phyloP scores from a whole-genome alignment of 2,329 filamentous ascomycete species.

The Rhynchosporium secalis region DNA sequence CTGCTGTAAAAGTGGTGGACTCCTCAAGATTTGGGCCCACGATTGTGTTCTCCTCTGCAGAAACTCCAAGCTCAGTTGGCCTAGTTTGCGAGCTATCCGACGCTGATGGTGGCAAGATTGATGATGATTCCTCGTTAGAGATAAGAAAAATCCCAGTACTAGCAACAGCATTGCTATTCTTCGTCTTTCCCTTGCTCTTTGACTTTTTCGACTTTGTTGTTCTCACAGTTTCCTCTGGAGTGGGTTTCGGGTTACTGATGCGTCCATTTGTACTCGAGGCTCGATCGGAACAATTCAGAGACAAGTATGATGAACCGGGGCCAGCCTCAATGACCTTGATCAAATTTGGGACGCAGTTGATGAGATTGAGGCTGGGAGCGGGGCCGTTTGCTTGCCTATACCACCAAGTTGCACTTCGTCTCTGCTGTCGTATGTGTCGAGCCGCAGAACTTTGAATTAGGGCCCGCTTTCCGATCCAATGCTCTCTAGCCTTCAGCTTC shows the following conservation, averaged over 20 bases:
- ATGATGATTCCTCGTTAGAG: slow-evolving; percentile 1
- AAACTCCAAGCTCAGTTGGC: neutral
- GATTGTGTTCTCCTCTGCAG: neutral
- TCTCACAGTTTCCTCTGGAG: neutral
- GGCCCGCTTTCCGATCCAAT: neutral
- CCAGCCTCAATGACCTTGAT: neutral
- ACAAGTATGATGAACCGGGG: too few relatives aligned
- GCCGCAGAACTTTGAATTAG: neutral
- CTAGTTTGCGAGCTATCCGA: neutral
- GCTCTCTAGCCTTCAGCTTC: neutral
- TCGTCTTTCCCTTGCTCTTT: neutral
- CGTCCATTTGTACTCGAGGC: neutral
- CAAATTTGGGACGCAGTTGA: too few relatives aligned
- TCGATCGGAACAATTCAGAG: too few relatives aligned
- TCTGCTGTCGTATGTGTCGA: neutral
- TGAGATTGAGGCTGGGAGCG: too few relatives aligned
- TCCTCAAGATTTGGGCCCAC: neutral
- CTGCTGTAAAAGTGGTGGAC: neutral
- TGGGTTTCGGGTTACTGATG: neutral
- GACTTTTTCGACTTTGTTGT: neutral
- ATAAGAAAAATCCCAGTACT: neutral
- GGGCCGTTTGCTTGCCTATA: too few relatives aligned
- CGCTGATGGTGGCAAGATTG: neutral
- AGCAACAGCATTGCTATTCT: neutral
- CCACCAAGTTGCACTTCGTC: neutral